A percentile compares a stretch with the other conserved stretches of the same genome.
phyloP scores from a whole-genome alignment of 176 grass and related monocot genomes.

The Avena atlantica region DNA sequence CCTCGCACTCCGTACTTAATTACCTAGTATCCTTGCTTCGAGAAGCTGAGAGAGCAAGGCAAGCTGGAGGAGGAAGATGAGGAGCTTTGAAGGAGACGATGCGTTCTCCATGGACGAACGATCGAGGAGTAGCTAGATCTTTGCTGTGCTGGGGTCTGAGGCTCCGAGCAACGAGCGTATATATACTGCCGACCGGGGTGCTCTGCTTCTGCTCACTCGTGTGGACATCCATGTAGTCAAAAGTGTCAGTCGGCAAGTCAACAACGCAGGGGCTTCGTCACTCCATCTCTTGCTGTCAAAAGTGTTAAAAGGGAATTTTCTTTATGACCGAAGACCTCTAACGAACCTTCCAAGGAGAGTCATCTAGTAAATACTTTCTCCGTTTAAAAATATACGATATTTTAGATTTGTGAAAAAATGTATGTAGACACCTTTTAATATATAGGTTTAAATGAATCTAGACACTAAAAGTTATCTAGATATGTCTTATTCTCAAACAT shows the following conservation, averaged over 20 bases:
- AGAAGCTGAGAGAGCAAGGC: background rate
- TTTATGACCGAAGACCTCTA: conserved; percentile 1
- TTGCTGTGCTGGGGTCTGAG: background rate
- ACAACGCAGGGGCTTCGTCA: background rate
- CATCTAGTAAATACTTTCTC: too few species aligned
- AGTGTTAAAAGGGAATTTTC: background rate
- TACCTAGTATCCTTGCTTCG: background rate
- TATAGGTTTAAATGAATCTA: too few species aligned
- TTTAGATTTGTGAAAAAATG: too few species aligned
- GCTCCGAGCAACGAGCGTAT: too few species aligned
- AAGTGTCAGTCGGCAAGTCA: conserved; percentile 12
- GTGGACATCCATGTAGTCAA: conserved; percentile 15
- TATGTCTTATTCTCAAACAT: too few species aligned
- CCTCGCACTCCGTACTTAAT: too few species aligned
- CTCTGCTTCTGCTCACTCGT: background rate
- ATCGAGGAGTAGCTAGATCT: background rate
- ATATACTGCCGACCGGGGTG: background rate
- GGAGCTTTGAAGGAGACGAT: background rate
- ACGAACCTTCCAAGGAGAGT: background rate
- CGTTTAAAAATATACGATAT: too few species aligned
- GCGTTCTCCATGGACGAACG: background rate
- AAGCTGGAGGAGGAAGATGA: background rate
- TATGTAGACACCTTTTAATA: too few species aligned
- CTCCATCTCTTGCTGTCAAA: conserved; percentile 14
- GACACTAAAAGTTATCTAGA: too few species aligned